Conservation (phyloP, 768 basidiomycete species). For the Collybiopsis luxurians region DNA sequence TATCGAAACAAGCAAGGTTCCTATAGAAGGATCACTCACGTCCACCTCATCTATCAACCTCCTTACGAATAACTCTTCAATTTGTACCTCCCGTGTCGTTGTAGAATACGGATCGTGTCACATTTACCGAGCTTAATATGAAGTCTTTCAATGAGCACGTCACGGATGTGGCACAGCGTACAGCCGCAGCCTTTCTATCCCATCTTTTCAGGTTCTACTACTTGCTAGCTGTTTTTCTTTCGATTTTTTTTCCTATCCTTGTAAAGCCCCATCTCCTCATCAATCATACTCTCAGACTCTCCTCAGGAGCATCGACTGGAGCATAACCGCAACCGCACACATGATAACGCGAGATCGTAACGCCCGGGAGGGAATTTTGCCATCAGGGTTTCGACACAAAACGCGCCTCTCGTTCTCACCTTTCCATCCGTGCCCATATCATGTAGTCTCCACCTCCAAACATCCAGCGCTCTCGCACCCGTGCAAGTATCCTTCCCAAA, state of each 20-base stretch:
- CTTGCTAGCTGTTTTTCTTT: background rate
- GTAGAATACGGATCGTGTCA: background rate
- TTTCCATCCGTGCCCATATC: constrained; percentile 2
- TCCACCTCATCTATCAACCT: background rate
- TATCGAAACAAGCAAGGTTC: constrained; percentile 1
- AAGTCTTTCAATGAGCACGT: background rate
- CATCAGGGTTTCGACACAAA: background rate
- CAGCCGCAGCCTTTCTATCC: too few relatives aligned
- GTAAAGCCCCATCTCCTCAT: background rate
- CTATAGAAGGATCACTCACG: constrained; percentile 1
- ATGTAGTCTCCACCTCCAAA: background rate
- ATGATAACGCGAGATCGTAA: too few relatives aligned
- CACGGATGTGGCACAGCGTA: too few relatives aligned
- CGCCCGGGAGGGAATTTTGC: constrained; percentile 7
- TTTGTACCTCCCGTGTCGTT: background rate
- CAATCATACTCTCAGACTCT: background rate
- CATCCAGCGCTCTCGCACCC: background rate
- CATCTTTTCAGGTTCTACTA: too few relatives aligned
- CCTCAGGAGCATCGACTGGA: background rate
- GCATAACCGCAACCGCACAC: background rate
- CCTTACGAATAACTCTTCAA: background rate
- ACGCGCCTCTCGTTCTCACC: background rate
- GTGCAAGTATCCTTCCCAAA: background rate
- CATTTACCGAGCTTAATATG: constrained; percentile 2
- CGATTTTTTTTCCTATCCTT: background rate